Evolutionary conservation across 345 rosid genomes (phyloP), one percentile per base, ranked within the genome.

Genomic region (Citropsis articulata): DNA sequence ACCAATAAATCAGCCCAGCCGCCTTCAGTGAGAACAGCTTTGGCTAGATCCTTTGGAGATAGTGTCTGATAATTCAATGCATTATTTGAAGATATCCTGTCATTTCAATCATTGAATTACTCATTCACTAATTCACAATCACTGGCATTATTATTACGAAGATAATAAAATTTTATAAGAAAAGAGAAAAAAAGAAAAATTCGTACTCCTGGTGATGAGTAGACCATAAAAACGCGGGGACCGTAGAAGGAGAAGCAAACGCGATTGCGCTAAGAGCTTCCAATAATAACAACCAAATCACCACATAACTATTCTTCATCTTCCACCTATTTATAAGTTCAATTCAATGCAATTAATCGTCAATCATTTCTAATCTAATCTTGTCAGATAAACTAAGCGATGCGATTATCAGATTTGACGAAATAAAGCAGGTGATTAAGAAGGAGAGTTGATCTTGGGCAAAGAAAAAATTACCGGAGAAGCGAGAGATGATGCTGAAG

Each of bases 1-100:
- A 94, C 98, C 93, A 96, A 86, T 59, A 93, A 82, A 79, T 91
- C 86, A 33, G 97, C 90, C 98, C 95, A 96, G 73, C 94, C 92
- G 66, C 92, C 94, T 78, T 85, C 84, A 64, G 84, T 83, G 61
- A 94, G 84, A 83, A 96, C 87, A 69, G 93, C 85, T 73, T 75
- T 81, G 48, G 92, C 98, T 27, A 96, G 91, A 84, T 90, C 91
- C 86, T 83, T 85, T 2, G 94, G 88, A 61, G 98, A 90, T 30
- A 90, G 74, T 70, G 88, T 89, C 84, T 88, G 95, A 81, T 94
- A 96, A 82, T 88, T 90, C 22, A 96, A 91, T 50, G 77, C 83
- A 66, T 65, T 14, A 48, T 64, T 25, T 5, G 69, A 22, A 10
- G 68, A 50, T 27, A 64, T 22, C 50, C 78, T 75, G 78, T 2